Base-by-base conservation (phyloP, 352 stramenopile species). In the Globisporangium nagaii region DNA sequence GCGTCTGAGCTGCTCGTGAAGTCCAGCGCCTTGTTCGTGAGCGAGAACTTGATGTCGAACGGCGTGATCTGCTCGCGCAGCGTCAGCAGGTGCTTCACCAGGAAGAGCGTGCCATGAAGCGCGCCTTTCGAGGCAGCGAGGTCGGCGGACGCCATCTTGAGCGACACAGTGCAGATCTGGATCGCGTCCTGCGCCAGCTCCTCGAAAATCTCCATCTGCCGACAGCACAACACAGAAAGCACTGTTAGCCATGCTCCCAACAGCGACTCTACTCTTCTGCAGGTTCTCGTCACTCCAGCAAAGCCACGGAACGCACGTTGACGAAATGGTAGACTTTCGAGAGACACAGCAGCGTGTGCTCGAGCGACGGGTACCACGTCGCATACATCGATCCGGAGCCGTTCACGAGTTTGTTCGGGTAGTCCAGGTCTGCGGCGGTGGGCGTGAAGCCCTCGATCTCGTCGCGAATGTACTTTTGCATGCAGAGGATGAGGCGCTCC, bases 301-400 rank as follows among this genome's bases (percentile, higher is more conserved):
- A n/a, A n/a, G n/a, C n/a, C 20, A 35, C 2, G 8, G 2, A 9
- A 54, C 66, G 22, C 65, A 90, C 79, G 57, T 93, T 87, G 27
- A 94, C 73, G 31, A 84, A 90, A 41, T 84, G 81, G 56, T 94
- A 94, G 9, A 89, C 75, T 56, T 91, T 90, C 24, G 84, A 92
- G n/a, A 94, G 51, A 58, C 79, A 91, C 53, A 88, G 67, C n/a
- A 94, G 48, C 12, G 84, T 94, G 58, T 87, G 77, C 64, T 94
- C 81, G 1, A 94, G 69, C 17, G 84, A 68, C 12, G 84, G 84
- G 60, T 92, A 94, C 84, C 84, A 94, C 17, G 80, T 90, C 7
- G 81, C 74, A 60, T 94, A 94, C 28, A 91, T 61, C 22, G 69
- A 70, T 20, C 59, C 60, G 20, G 71, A 31, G 6, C 65, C 53